A percentile compares a stretch with the other conserved stretches of the same genome.
Evolutionary conservation across 108 stramenopile genomes (phyloP).

Genomic region (Nitzschia putrida): DNA sequence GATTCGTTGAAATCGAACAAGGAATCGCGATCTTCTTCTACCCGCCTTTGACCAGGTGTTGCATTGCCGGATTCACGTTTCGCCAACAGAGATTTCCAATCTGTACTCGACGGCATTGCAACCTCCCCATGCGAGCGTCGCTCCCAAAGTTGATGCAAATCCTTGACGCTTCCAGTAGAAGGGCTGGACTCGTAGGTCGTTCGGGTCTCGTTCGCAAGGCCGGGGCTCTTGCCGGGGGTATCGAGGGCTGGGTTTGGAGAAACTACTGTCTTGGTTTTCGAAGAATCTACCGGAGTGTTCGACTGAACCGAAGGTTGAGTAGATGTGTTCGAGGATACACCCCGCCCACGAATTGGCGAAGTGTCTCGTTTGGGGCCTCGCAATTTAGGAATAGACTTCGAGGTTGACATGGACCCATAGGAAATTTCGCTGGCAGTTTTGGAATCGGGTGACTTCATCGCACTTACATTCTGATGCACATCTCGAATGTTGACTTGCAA

Average conservation of each 20-base stretch:
- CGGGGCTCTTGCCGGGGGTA: background rate
- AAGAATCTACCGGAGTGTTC: background rate
- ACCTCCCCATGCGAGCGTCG: conserved; percentile 8
- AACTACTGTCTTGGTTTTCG: background rate
- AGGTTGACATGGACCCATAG: conserved; percentile 18
- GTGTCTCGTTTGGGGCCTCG: conserved; percentile 45
- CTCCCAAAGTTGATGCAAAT: conserved; percentile 31
- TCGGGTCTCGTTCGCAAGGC: background rate
- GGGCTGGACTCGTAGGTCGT: conserved; percentile 19
- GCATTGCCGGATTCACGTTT: conserved; percentile 37
- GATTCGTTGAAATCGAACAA: conserved; percentile 39
- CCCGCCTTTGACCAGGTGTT: conserved; percentile 14
- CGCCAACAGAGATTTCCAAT: conserved; percentile 56
- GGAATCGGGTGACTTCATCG: background rate
- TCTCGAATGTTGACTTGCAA: too few species aligned
- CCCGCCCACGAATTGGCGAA: conserved; percentile 40
- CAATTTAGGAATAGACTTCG: conserved; percentile 39
- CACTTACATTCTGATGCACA: too few species aligned
- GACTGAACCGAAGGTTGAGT: background rate
- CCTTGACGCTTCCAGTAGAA: conserved; percentile 1
- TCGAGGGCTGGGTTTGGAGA: background rate
- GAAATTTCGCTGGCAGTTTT: conserved; percentile 19
- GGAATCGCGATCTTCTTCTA: conserved; percentile 40
- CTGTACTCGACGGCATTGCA: conserved; percentile 18
- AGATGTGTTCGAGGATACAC: background rate